A percentile compares a stretch with the other conserved stretches of the same genome.
These are phyloP conservation scores for Pistacia atlantica DNA, from an alignment of 345 rosid genomes.

Conservation along the genomic window DNA sequence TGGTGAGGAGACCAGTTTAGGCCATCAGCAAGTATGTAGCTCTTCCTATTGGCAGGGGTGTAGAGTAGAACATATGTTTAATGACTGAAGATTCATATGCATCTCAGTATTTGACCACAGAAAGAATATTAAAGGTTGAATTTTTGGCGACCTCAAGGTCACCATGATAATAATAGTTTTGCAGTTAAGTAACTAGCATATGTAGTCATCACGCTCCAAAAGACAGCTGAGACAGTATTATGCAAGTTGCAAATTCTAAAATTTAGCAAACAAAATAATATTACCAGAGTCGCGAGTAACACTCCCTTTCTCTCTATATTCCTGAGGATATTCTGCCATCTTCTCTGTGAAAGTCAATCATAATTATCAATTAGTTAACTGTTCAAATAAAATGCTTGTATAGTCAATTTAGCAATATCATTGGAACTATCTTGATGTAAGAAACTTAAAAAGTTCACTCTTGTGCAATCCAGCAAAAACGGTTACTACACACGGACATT, in stretches of 20 bases:
- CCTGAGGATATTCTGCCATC: conserved; percentile 42
- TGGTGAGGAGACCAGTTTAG: not conserved
- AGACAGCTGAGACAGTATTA: not conserved
- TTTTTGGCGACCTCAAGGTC: not conserved
- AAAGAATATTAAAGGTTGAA: not conserved
- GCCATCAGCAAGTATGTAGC: not conserved
- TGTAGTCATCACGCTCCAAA: not conserved
- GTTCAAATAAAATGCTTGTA: not conserved
- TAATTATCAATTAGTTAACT: conserved; percentile 1
- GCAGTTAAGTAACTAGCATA: not conserved
- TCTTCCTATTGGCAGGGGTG: conserved; percentile 1
- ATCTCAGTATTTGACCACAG: not conserved
- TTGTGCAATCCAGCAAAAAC: not conserved
- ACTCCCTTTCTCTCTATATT: conserved; percentile 35
- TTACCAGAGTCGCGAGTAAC: conserved; percentile 41
- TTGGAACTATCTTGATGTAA: not conserved
- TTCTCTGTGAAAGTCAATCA: conserved; percentile 39
- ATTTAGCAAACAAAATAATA: conserved; percentile 13
- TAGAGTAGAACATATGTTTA: not conserved
- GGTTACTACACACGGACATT: not conserved
- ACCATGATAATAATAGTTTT: not conserved
- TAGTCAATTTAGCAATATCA: not conserved
- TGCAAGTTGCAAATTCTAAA: not conserved
- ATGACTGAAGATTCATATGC: not conserved
- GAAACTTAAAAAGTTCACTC: not conserved